Base-by-base conservation (phyloP, 2,329 filamentous ascomycete species). In the Aureobasidium leucospermi region DNA sequence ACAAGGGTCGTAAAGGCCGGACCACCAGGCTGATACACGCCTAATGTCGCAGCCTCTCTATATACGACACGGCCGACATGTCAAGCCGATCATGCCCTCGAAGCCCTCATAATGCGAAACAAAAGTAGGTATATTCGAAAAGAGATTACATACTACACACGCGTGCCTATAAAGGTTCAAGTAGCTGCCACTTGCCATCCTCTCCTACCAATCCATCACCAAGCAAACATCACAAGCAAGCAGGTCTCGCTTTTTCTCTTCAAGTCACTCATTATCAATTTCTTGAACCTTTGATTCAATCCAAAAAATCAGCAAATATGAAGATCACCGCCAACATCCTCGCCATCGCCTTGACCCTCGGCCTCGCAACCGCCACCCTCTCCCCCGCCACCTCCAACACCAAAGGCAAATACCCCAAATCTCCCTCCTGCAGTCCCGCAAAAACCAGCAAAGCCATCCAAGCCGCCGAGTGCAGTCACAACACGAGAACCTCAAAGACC, bases 391-490 rank as follows among this genome's bases (percentile, higher is more conserved):
- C 61, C 39, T 72, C 71, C 19, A 74, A 75, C 66, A 73, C 71
- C 32, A 72, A 73, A 56, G 67, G 65, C 63, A 67, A 68, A 60
- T 68, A 65, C 61, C 73, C 70, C 36, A 61, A 48, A 8, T 51
- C 64, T 59, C 57, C 55, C 48, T 58, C 56, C 41, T 74, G 72
- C 65, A 51, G 58, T 63, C 67, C 71, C 6, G 60, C 66, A 32
- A 73, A 72, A 55, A 67, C 62, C 31, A 72, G 70, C 42, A 69
- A 65, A 34, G 69, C 68, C 47, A 75, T 76, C 63, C 74, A 76
- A 66, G 74, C 73, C 19, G 73, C 74, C 42, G 75, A 76, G 63
- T 76, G 74, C 67, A 67, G 68, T 56, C 69, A 75, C 66, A 76
- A 75, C 67, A 75, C 73, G 1, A 72, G 73, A 38, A 70, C 68